These are phyloP conservation scores for Sclerotinia spermophila DNA, from an alignment of 2,329 filamentous ascomycete species.

Conservation along the genomic window DNA sequence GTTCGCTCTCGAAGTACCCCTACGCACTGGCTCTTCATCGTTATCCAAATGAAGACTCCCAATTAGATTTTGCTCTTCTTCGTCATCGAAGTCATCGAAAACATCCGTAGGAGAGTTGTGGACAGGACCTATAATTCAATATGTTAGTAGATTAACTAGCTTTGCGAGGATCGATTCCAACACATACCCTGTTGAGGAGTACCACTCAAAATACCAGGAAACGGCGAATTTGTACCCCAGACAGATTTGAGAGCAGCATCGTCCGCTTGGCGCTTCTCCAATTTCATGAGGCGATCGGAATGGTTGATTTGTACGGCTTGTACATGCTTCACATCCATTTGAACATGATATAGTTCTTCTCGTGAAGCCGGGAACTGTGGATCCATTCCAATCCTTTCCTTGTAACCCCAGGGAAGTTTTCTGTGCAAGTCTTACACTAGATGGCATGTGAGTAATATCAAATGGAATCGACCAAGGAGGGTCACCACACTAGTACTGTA, in stretches of 20 bases:
- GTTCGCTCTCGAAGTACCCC: constrained; percentile 88
- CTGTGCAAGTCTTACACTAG: neutral
- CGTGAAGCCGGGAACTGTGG: constrained; percentile 55
- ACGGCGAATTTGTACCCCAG: constrained; percentile 88
- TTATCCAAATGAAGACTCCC: constrained; percentile 79
- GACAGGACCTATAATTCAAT: constrained; percentile 60
- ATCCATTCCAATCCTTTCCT: constrained; percentile 54
- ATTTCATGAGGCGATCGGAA: constrained; percentile 56
- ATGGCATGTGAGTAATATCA: constrained; percentile 11
- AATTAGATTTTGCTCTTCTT: constrained; percentile 75
- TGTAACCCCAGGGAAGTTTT: constrained; percentile 14
- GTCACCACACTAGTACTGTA: neutral
- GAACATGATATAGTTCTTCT: constrained; percentile 64
- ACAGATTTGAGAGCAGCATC: constrained; percentile 74
- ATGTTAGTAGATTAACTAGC: constrained; percentile 25
- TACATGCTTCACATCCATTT: constrained; percentile 68
- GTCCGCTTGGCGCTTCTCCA: constrained; percentile 65
- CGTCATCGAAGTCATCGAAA: constrained; percentile 83
- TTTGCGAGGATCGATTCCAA: neutral
- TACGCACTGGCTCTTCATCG: constrained; percentile 79
- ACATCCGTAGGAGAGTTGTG: constrained; percentile 78
- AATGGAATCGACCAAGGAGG: neutral
- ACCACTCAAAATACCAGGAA: constrained; percentile 77
- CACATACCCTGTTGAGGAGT: constrained; percentile 80
- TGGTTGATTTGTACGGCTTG: constrained; percentile 61